These are phyloP conservation scores for Psilocybe cubensis DNA, from an alignment of 768 basidiomycete genomes.

Conservation along the genomic window DNA sequence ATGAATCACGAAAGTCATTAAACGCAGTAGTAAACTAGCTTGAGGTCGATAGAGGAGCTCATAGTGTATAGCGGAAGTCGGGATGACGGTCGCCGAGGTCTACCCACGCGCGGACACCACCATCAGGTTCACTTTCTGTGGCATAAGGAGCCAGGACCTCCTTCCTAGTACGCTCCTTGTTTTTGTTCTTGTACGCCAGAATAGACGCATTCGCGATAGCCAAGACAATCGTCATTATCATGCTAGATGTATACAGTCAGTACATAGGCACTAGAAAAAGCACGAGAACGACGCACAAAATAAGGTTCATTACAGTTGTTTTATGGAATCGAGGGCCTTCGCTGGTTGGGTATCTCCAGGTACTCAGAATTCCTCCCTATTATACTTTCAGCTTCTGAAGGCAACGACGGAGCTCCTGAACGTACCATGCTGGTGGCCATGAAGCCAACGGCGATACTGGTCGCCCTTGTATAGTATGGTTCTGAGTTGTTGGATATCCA, in stretches of 20 bases:
- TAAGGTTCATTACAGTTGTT: slow-evolving; percentile 36
- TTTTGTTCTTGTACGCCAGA: slow-evolving; percentile 30
- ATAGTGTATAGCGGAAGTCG: slow-evolving; percentile 34
- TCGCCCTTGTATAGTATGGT: slow-evolving; percentile 36
- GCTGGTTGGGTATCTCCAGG: slow-evolving; percentile 40
- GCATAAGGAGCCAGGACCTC: slow-evolving; percentile 32
- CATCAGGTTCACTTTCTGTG: slow-evolving; percentile 31
- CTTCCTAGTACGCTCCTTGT: slow-evolving; percentile 23
- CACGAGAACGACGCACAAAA: slow-evolving; percentile 28
- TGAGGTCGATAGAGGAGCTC: background rate
- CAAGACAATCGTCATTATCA: slow-evolving; percentile 4
- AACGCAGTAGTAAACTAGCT: background rate
- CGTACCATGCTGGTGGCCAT: slow-evolving; percentile 36
- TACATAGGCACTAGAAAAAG: slow-evolving; percentile 10
- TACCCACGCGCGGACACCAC: slow-evolving; percentile 31
- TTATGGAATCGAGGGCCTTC: slow-evolving; percentile 36
- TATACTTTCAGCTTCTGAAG: background rate
- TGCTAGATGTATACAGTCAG: slow-evolving; percentile 23
- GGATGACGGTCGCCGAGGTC: slow-evolving; percentile 39
- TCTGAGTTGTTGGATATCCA: slow-evolving; percentile 43
- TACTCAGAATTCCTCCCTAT: slow-evolving; percentile 41
- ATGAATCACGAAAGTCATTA: background rate
- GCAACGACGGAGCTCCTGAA: background rate
- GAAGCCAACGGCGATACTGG: slow-evolving; percentile 34
- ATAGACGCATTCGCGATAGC: slow-evolving; percentile 25